Evolutionary conservation across 176 grass and related monocot species (phyloP), one percentile per base, ranked within the genome.

Genomic region (Bonia amplexicaulis): DNA sequence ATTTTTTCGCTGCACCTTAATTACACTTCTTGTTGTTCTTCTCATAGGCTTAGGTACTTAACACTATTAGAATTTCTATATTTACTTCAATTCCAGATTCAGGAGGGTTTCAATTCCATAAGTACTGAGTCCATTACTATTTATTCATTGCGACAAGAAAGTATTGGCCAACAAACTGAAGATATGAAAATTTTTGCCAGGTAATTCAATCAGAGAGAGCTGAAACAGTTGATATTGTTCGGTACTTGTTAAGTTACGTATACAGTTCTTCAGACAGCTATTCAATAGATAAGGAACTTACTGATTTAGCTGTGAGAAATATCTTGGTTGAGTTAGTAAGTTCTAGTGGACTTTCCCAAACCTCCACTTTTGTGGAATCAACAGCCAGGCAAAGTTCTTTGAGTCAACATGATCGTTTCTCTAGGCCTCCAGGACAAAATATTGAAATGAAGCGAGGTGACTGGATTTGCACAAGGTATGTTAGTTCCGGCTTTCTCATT

Each of bases 401-500:
- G 19, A 65, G 35, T 84, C 88, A 91, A 29, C 86, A 83, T 42
- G 90, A 88, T n/a, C 84, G 17, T 7, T 81, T 81, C 69, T 86
- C 78, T 37, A 89, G 81, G 37, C 85, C 87, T 86, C 62, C 29
- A 49, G 77, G 91, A 41, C 82, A 92, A 84, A 93, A 88, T 95
- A 62, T 98, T 55, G 78, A 94, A 91, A 92, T 91, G 91, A 98
- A 93, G 87, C 81, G 87, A 87, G 96, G 96, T 81, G 91, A 96
- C 40, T 96, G 96, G 96, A 89, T 96, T 84, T 99, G 96, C 76
- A 76, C 87, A 82, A 96, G 84, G 96, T 96, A 84, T 86, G 85
- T 27, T 84, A 44, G 40, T 76, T 69, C 9, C 54, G 12, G 6
- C 15, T 48, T 86, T 82, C 26, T 80, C 15, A 23, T 58, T 49